phyloP scores from a whole-genome alignment of 352 stramenopile genomes.

The Aphanomyces astaci region DNA sequence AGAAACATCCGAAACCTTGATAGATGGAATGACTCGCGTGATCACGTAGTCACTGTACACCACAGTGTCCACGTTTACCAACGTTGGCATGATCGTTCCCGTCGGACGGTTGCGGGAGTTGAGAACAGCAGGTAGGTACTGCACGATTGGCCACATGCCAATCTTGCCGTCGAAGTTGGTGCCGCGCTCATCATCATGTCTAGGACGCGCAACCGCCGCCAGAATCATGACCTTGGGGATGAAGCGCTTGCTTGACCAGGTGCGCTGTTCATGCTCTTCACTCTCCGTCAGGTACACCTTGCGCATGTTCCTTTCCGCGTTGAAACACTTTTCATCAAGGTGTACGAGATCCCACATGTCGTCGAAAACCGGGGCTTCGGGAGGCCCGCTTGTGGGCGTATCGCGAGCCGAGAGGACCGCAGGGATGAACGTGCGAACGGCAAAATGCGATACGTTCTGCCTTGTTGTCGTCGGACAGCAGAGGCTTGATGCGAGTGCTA shows the following conservation, averaged over 20 bases:
- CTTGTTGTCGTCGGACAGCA: neutral
- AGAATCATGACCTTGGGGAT: neutral
- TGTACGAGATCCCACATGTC: neutral
- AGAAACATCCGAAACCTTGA: neutral
- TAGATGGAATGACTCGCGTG: neutral
- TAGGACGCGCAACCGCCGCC: neutral
- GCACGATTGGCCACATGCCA: neutral
- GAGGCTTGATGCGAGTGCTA: neutral
- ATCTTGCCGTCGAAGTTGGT: neutral
- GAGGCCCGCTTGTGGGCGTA: neutral
- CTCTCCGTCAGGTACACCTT: neutral
- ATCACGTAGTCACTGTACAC: neutral
- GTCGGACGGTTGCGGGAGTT: neutral
- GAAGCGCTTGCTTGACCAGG: neutral
- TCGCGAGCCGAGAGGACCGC: neutral
- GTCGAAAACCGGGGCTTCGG: neutral
- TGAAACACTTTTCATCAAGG: neutral
- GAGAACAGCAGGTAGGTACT: neutral
- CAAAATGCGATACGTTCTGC: neutral
- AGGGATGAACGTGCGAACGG: neutral
- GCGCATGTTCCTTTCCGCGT: neutral
- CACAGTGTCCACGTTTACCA: neutral
- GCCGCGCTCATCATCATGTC: neutral
- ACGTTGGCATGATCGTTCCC: neutral
- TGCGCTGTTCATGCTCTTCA: neutral